Evolutionary conservation across 768 basidiomycete genomes (phyloP).

Genomic region (Pisolithus albus): DNA sequence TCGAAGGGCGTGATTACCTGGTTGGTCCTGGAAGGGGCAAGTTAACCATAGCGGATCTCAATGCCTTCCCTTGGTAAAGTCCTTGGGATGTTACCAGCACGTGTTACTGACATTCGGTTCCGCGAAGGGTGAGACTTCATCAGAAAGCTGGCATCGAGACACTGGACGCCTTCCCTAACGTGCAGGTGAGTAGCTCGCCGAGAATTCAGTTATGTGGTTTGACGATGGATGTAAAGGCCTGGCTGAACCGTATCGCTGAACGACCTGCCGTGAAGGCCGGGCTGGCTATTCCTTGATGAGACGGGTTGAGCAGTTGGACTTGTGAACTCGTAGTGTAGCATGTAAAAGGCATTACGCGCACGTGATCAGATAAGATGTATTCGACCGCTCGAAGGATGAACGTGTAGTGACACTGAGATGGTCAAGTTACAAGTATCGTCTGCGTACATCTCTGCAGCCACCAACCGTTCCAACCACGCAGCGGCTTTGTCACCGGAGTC

Average conservation of each 20-base stretch:
- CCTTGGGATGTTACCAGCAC: not conserved
- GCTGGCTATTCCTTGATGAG: conserved; percentile 10
- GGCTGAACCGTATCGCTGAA: conserved; percentile 22
- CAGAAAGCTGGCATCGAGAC: conserved; percentile 43
- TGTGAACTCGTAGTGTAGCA: not conserved
- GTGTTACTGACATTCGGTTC: not conserved
- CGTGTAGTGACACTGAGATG: conserved; percentile 5
- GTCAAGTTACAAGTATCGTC: conserved; percentile 12
- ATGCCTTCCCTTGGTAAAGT: conserved; percentile 54
- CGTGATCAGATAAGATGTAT: conserved; percentile 1
- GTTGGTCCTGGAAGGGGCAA: conserved; percentile 68
- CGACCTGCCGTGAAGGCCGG: conserved; percentile 21
- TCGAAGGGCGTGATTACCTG: conserved; percentile 70
- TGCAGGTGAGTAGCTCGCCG: conserved; percentile 37
- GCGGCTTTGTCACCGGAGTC: conserved; percentile 30
- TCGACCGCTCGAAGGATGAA: too few species aligned
- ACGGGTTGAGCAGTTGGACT: not conserved
- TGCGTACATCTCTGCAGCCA: conserved; percentile 41
- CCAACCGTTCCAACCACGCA: conserved; percentile 39
- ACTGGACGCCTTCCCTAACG: conserved; percentile 56
- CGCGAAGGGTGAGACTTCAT: conserved; percentile 48
- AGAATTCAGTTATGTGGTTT: not conserved
- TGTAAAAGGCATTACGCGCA: not conserved
- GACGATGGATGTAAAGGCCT: conserved; percentile 14
- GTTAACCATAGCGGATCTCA: conserved; percentile 67